Evolutionary conservation across 176 grass and related monocot species (phyloP), one percentile per base, ranked within the genome.

Genomic region (Musa acuminata): DNA sequence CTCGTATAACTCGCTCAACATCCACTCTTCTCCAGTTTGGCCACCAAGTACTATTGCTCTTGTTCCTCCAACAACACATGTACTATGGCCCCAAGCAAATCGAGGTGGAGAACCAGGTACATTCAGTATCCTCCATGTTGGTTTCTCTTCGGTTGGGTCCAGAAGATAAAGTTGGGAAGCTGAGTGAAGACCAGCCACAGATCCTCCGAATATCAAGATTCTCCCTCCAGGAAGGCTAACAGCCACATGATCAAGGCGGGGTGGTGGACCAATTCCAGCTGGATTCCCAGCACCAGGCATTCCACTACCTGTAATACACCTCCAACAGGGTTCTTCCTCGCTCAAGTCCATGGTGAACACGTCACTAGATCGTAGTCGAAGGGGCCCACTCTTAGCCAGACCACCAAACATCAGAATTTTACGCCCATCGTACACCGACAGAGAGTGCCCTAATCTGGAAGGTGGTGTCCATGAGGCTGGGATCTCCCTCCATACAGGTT

Each of bases 151-250:
- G 43, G 72, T 75, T 59, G 72, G 72, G 26, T 75, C 72, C 24
- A 75, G 59, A 16, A 75, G 72, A 75, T 75, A 75, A 20, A 75
- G 72, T 43, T 75, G 53, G 72, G 72, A 75, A 59, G 72, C 53
- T 75, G 72, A 75, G 23, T 75, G 72, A 75, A 75, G 72, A 75
- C 72, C 72, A 60, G 72, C 72, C 24, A 75, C 72, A 58, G 72
- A 75, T 43, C 72, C 72, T 8, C 72, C 72, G 59, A 75, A 75
- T 75, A 75, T 75, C 26, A 75, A 25, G 24, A 75, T 43, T 58
- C 72, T 57, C 26, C 72, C 72, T 58, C 72, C 72, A 49, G 72
- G 72, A 43, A 75, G 72, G 55, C 72, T 75, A 17, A 75, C 72
- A 49, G 72, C 72, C 12, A 75, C 72, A 21, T 75, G 72, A 75